Evolutionary conservation across 257 asterid genomes (phyloP).

Genomic region (Anisodus tanguticus): DNA sequence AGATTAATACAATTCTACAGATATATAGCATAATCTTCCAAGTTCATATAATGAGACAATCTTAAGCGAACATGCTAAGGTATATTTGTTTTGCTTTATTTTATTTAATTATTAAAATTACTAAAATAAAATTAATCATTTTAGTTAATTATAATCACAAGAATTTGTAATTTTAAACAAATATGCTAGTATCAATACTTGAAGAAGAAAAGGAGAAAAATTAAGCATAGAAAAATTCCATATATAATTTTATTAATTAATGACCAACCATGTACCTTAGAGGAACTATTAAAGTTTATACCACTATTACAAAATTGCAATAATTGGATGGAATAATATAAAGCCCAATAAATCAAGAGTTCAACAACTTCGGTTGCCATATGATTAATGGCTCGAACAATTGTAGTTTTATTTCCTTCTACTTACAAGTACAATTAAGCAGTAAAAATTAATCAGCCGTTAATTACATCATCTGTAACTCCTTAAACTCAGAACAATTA

Average conservation of each 20-base stretch:
- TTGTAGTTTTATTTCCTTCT: background rate
- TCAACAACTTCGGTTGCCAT: slow-evolving; percentile 12
- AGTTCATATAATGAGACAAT: background rate
- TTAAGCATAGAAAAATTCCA: background rate
- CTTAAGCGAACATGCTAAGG: background rate
- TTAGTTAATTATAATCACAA: no score
- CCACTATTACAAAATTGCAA: background rate
- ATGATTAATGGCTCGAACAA: background rate
- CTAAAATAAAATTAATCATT: background rate
- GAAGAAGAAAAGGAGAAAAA: background rate
- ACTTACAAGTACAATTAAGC: background rate
- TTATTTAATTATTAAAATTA: no score
- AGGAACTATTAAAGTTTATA: background rate
- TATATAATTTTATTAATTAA: background rate
- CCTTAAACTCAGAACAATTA: slow-evolving; percentile 5
- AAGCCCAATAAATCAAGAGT: background rate
- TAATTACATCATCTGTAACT: background rate
- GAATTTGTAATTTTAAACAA: background rate
- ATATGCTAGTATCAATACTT: background rate
- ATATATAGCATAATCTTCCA: no score
- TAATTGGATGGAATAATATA: background rate
- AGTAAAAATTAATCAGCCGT: background rate
- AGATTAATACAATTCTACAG: no score
- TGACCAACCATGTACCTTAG: background rate
- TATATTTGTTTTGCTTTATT: background rate